Conservation (phyloP, 75 land plant genomes). For the Pinus albicaulis region DNA sequence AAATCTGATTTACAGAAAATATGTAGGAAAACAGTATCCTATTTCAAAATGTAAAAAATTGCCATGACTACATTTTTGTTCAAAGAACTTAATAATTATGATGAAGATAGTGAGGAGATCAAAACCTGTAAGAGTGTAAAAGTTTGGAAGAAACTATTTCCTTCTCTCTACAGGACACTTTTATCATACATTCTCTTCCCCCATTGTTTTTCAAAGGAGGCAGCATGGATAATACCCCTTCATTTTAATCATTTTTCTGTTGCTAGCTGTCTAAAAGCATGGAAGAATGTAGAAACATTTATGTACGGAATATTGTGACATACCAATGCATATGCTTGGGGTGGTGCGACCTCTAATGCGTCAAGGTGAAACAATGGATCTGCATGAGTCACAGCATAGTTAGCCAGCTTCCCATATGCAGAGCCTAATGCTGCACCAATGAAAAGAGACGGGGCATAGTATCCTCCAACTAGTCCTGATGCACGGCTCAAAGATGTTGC, state of each 20-base stretch:
- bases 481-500: slow-evolving; percentile 93
- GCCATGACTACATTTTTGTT: background rate
- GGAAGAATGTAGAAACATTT: background rate
- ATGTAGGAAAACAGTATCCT: background rate
- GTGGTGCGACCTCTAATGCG: slow-evolving; percentile 86
- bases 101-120: slow-evolving; percentile 1
- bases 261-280: background rate
- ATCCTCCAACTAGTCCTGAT: slow-evolving; percentile 96
- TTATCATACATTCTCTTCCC: background rate
- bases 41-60: background rate
- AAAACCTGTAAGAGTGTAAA: background rate
- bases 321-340: slow-evolving; percentile 99
- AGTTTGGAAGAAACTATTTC: background rate
- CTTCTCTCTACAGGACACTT: background rate
- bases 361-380: slow-evolving; percentile 64
- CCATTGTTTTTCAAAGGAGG: background rate
- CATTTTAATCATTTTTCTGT: background rate
- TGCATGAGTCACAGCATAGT: slow-evolving; percentile 49
- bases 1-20: background rate
- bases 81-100: background rate
- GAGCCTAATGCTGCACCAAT: slow-evolving; percentile 99
- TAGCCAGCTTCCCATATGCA: slow-evolving; percentile 89
- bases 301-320: background rate
- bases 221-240: background rate
- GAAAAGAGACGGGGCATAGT: slow-evolving; percentile 96